A percentile compares a stretch with the other conserved stretches of the same genome.
Conservation (phyloP, 768 basidiomycete genomes). For the Pisolithus albus region DNA sequence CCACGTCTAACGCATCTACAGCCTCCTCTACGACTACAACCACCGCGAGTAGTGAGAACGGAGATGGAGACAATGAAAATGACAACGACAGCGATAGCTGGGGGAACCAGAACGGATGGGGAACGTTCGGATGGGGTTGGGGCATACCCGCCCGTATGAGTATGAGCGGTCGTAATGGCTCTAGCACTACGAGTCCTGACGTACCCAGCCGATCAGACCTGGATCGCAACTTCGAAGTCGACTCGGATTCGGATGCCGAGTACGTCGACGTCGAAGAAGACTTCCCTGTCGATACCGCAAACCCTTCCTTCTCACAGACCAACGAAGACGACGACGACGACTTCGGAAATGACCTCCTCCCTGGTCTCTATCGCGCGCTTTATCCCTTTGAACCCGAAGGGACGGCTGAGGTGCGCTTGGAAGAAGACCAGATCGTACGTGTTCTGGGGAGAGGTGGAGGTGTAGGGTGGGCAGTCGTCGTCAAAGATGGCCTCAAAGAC, state of each 20-base stretch:
- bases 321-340: constrained; percentile 23
- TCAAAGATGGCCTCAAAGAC: constrained; percentile 33
- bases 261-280: constrained; percentile 15
- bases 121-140: constrained; percentile 40
- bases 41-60: too few species aligned
- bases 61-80: constrained; percentile 10
- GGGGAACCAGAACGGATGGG: constrained; percentile 28
- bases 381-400: constrained; percentile 78
- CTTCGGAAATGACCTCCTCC: constrained; percentile 35
- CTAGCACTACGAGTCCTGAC: too few species aligned
- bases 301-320: constrained; percentile 11
- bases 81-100: constrained; percentile 13
- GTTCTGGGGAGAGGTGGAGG: constrained; percentile 73
- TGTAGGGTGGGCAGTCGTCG: constrained; percentile 74
- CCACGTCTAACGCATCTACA: constrained; percentile 18
- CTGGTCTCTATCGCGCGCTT: constrained; percentile 71
- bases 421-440: constrained; percentile 67
- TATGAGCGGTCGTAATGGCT: constrained; percentile 3
- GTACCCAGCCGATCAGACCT: constrained; percentile 39
- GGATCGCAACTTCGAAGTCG: constrained; percentile 37
- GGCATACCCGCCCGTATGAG: constrained; percentile 1
- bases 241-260: constrained; percentile 22
- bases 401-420: constrained; percentile 74
- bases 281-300: constrained; percentile 7
- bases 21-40: constrained; percentile 3